A percentile compares a stretch with the other conserved stretches of the same genome.
Evolutionary conservation across 2,329 filamentous ascomycete species (phyloP).

Genomic region (Colletotrichum coccodes): DNA sequence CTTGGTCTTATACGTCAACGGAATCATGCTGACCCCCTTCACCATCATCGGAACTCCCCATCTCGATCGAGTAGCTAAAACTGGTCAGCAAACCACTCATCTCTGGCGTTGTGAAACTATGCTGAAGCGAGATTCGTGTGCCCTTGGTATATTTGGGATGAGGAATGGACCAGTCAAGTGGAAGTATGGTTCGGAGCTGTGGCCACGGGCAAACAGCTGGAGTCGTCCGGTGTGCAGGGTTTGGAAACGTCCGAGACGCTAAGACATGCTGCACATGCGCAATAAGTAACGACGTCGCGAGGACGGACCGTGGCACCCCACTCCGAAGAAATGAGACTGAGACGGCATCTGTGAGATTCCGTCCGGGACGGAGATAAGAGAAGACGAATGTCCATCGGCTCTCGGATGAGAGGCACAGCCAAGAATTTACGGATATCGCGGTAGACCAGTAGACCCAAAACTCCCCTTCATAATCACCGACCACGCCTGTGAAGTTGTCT

Average conservation of each 20-base stretch:
- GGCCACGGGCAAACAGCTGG: slow-evolving; percentile 7
- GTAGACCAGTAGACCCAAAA: background rate
- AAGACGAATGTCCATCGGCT: background rate
- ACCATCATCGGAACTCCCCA: background rate
- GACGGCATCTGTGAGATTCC: background rate
- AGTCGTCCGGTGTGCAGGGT: slow-evolving; percentile 21
- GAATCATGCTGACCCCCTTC: background rate
- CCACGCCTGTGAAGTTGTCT: too few species aligned
- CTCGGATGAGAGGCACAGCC: background rate
- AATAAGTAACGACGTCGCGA: background rate
- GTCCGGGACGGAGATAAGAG: background rate
- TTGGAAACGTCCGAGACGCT: background rate
- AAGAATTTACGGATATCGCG: background rate
- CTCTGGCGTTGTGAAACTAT: background rate
- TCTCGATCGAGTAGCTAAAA: background rate
- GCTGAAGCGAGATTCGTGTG: slow-evolving; percentile 29
- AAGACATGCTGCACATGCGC: background rate
- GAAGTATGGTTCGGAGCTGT: background rate
- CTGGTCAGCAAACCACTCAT: background rate
- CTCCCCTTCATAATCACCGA: too few species aligned
- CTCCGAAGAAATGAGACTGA: background rate
- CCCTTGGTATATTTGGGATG: background rate
- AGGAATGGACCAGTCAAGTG: background rate
- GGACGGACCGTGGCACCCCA: background rate
- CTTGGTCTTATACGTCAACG: background rate